These are phyloP conservation scores for Fomitopsis schrenkii DNA, from an alignment of 1,284 basidiomycete genomes.

Conservation along the genomic window DNA sequence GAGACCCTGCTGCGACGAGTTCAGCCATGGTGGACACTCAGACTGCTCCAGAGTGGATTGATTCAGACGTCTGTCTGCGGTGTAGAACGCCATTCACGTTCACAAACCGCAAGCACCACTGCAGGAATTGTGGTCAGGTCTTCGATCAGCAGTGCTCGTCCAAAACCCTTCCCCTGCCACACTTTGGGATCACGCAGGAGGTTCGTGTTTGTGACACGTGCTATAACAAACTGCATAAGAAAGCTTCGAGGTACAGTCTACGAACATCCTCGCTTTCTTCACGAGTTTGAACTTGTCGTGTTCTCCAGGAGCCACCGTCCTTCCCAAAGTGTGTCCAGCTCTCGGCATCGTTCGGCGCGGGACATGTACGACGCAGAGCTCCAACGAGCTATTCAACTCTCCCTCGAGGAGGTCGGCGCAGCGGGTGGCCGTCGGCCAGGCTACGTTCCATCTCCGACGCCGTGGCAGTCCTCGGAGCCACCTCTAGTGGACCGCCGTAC, in stretches of 20 bases:
- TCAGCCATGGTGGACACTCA: slow-evolving; percentile 86
- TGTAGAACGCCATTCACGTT: slow-evolving; percentile 92
- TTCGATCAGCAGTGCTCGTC: slow-evolving; percentile 95
- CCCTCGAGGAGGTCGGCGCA: slow-evolving; percentile 74
- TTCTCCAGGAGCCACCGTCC: slow-evolving; percentile 37
- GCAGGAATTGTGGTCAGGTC: slow-evolving; percentile 95
- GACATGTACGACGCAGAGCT: slow-evolving; percentile 86
- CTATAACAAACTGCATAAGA: slow-evolving; percentile 67
- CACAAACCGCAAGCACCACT: slow-evolving; percentile 98
- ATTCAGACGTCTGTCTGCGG: slow-evolving; percentile 91
- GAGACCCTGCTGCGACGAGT: slow-evolving; percentile 63
- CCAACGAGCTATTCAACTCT: slow-evolving; percentile 90
- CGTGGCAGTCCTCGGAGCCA: slow-evolving; percentile 68
- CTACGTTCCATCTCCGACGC: slow-evolving; percentile 62
- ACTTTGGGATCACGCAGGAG: slow-evolving; percentile 91
- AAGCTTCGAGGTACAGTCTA: slow-evolving; percentile 25
- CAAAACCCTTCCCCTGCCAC: slow-evolving; percentile 82
- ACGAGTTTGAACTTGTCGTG: neutral
- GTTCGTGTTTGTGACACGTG: slow-evolving; percentile 96
- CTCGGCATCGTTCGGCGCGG: slow-evolving; percentile 50
- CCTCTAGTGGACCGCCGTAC: slow-evolving; percentile 55
- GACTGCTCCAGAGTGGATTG: slow-evolving; percentile 94
- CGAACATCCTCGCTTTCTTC: neutral
- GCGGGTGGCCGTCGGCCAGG: slow-evolving; percentile 50
- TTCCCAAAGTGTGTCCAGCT: slow-evolving; percentile 43